phyloP scores from a whole-genome alignment of 495 filamentous ascomycete genomes.

The Podospora didyma region DNA sequence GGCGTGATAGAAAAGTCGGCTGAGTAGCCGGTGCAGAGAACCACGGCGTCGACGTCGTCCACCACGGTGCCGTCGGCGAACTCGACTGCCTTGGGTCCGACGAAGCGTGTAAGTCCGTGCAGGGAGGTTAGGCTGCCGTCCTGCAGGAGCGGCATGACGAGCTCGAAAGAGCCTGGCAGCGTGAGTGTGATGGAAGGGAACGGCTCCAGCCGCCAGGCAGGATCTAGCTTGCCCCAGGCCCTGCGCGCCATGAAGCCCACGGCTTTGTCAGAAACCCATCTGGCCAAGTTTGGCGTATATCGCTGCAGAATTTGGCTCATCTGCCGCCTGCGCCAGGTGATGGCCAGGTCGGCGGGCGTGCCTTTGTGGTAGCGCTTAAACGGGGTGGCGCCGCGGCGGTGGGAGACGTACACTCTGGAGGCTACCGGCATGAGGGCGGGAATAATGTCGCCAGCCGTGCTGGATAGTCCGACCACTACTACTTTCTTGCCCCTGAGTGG shows the following conservation, averaged over 20 bases:
- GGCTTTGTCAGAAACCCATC: conserved; percentile 12
- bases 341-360: conserved; percentile 16
- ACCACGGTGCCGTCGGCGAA: conserved; percentile 32
- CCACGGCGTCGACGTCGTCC: conserved; percentile 32
- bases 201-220: conserved; percentile 28
- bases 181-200: conserved; percentile 21
- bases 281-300: conserved; percentile 11
- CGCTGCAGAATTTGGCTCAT: conserved; percentile 12
- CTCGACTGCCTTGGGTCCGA: conserved; percentile 25
- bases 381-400: conserved; percentile 27
- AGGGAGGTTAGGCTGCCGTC: conserved; percentile 24
- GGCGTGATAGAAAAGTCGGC: conserved; percentile 23
- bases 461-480: conserved; percentile 24
- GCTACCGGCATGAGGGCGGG: conserved; percentile 22
- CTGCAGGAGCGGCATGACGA: conserved; percentile 20
- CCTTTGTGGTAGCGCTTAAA: conserved; percentile 21
- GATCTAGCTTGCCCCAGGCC: conserved; percentile 18
- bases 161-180: conserved; percentile 19
- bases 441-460: conserved; percentile 27
- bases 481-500: conserved; percentile 25
- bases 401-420: conserved; percentile 27
- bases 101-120: conserved; percentile 25
- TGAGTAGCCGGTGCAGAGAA: conserved; percentile 36
- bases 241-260: conserved; percentile 9
- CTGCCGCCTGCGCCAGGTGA: conserved; percentile 22